These are phyloP conservation scores for Eryngium alpinum DNA, from an alignment of 140 eudicot species.

Conservation along the genomic window DNA sequence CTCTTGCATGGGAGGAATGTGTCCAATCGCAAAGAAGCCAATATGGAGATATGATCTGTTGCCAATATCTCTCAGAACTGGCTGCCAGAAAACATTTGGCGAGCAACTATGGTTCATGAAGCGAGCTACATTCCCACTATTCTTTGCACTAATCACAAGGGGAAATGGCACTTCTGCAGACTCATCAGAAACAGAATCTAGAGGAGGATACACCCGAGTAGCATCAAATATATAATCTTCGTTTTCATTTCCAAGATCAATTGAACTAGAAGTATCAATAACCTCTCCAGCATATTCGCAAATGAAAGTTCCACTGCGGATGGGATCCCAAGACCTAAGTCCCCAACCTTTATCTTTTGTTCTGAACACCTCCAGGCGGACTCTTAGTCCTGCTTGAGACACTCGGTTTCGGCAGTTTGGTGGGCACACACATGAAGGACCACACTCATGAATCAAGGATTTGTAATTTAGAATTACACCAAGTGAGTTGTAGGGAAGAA, in stretches of 20 bases:
- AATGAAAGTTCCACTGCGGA: slow-evolving; percentile 77
- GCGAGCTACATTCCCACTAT: slow-evolving; percentile 86
- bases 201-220: slow-evolving; percentile 48
- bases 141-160: slow-evolving; percentile 56
- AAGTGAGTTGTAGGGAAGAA: slow-evolving; percentile 46
- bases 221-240: slow-evolving; percentile 79
- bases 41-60: slow-evolving; percentile 51
- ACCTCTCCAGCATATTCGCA: slow-evolving; percentile 96
- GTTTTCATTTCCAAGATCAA: slow-evolving; percentile 28
- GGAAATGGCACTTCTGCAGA: slow-evolving; percentile 50
- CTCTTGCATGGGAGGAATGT: slow-evolving; percentile 90
- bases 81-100: slow-evolving; percentile 87
- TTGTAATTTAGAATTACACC: slow-evolving; percentile 37
- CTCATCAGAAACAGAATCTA: slow-evolving; percentile 37
- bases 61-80: slow-evolving; percentile 54
- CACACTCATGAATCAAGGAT: slow-evolving; percentile 65
- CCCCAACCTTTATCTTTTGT: slow-evolving; percentile 95
- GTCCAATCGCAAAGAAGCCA: slow-evolving; percentile 70
- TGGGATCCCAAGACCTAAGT: slow-evolving; percentile 94
- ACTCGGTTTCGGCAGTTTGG: slow-evolving; percentile 70
- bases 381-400: slow-evolving; percentile 71
- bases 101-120: slow-evolving; percentile 96
- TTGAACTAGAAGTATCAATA: slow-evolving; percentile 26
- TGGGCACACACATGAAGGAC: slow-evolving; percentile 66
- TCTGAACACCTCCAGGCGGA: slow-evolving; percentile 75